phyloP scores from a whole-genome alignment of 352 stramenopile genomes.

The Phytophthora tubulina region DNA sequence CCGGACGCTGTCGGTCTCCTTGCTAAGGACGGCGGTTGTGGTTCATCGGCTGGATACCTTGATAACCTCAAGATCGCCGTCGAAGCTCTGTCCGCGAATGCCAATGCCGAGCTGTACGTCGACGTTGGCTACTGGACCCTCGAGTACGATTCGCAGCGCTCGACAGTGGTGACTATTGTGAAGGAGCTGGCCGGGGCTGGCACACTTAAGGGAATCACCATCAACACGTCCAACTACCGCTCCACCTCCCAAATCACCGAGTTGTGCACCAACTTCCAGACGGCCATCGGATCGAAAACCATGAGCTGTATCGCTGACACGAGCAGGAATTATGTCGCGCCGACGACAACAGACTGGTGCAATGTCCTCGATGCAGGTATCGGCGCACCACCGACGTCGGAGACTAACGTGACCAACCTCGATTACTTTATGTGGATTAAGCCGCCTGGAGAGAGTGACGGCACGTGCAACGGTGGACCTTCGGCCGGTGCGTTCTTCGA shows the following conservation, averaged over 20 bases:
- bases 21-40: slow-evolving; percentile 56
- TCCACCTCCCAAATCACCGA: slow-evolving; percentile 42
- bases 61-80: slow-evolving; percentile 61
- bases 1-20: slow-evolving; percentile 68
- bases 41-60: slow-evolving; percentile 46
- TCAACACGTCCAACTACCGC: slow-evolving; percentile 84
- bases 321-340: slow-evolving; percentile 46
- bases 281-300: slow-evolving; percentile 35
- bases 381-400: slow-evolving; percentile 51
- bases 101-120: slow-evolving; percentile 70
- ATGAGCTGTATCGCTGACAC: slow-evolving; percentile 58
- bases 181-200: slow-evolving; percentile 46
- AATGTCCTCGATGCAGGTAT: slow-evolving; percentile 58
- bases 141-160: slow-evolving; percentile 27
- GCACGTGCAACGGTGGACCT: slow-evolving; percentile 54
- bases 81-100: slow-evolving; percentile 51
- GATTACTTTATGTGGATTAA: slow-evolving; percentile 87
- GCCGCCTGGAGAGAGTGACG: slow-evolving; percentile 71
- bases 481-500: slow-evolving; percentile 67
- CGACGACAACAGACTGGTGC: slow-evolving; percentile 58
- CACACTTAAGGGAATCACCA: slow-evolving; percentile 57
- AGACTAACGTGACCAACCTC: slow-evolving; percentile 58
- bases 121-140: slow-evolving; percentile 74
- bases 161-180: slow-evolving; percentile 38
- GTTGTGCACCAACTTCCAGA: slow-evolving; percentile 55